These are phyloP conservation scores for Wickerhamomyces xylosicus DNA, from an alignment of 805 yeast genomes.

Conservation along the genomic window DNA sequence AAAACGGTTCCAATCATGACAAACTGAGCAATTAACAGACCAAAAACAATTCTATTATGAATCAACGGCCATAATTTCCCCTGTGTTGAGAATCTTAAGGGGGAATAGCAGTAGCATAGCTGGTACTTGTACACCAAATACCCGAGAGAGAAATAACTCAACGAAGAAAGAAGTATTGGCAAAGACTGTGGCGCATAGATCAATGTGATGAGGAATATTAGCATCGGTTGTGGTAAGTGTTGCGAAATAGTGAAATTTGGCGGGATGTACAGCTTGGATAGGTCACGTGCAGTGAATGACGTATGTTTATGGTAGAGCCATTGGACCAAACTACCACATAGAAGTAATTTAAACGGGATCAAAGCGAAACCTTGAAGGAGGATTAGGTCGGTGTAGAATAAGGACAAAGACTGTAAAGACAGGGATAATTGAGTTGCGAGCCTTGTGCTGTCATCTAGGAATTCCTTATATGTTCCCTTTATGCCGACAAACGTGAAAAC, in stretches of 20 bases:
- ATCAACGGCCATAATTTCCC: conserved; percentile 95
- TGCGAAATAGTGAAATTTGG: conserved; percentile 90
- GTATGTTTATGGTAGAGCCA: conserved; percentile 57
- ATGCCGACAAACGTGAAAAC: conserved; percentile 94
- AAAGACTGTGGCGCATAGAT: conserved; percentile 87
- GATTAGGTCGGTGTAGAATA: conserved; percentile 84
- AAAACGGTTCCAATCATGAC: conserved; percentile 83
- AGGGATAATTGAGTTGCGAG: conserved; percentile 81
- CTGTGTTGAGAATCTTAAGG: conserved; percentile 84
- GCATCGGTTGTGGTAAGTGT: conserved; percentile 82
- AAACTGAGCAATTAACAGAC: conserved; percentile 74
- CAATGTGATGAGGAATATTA: conserved; percentile 75
- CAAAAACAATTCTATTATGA: conserved; percentile 71
- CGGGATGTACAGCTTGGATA: conserved; percentile 66
- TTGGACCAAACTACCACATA: conserved; percentile 67
- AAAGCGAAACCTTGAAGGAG: conserved; percentile 79
- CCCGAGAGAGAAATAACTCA: conserved; percentile 75
- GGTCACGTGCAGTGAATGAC: conserved; percentile 79
- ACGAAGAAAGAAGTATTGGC: conserved; percentile 75
- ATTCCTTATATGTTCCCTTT: conserved; percentile 70
- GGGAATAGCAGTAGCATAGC: conserved; percentile 80
- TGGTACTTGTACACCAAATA: conserved; percentile 88
- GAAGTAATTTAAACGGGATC: conserved; percentile 78
- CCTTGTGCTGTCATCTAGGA: conserved; percentile 79
- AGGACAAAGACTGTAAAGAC: conserved; percentile 66